These are phyloP conservation scores for Euptelea pleiosperma DNA, from an alignment of 164 flowering plant genomes.

Conservation along the genomic window DNA sequence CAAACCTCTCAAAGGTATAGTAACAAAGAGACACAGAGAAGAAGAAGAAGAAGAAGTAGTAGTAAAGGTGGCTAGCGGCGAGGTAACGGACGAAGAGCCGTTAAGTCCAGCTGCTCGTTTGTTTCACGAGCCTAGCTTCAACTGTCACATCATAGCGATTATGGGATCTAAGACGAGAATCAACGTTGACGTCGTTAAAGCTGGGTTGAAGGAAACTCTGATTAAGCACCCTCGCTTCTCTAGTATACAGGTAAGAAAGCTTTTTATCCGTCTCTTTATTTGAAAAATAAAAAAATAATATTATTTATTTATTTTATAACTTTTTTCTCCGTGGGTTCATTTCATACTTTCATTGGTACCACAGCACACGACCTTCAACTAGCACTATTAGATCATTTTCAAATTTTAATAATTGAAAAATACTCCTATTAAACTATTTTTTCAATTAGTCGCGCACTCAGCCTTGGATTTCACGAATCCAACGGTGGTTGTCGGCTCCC, in stretches of 20 bases:
- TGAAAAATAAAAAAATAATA: too few relatives aligned
- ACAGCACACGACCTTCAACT: too few relatives aligned
- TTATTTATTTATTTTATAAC: too few relatives aligned
- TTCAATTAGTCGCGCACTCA: too few relatives aligned
- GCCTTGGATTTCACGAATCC: too few relatives aligned
- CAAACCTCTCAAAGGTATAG: neutral
- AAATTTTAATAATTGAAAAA: too few relatives aligned
- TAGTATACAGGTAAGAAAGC: conserved; percentile 42
- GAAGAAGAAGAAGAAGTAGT: neutral
- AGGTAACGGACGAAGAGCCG: conserved; percentile 24
- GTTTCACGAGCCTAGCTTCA: conserved; percentile 40
- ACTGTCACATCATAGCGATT: conserved; percentile 34
- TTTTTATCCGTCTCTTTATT: too few relatives aligned
- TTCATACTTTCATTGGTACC: too few relatives aligned
- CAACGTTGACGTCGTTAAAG: conserved; percentile 18
- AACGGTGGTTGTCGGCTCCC: too few relatives aligned
- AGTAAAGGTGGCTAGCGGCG: neutral
- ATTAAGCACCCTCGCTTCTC: conserved; percentile 41
- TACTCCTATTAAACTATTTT: too few relatives aligned
- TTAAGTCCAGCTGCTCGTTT: conserved; percentile 39
- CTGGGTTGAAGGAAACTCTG: conserved; percentile 20
- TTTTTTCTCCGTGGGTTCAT: too few relatives aligned
- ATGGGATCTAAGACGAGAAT: conserved; percentile 36
- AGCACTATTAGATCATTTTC: too few relatives aligned
- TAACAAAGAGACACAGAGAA: neutral